phyloP scores from a whole-genome alignment of 495 filamentous ascomycete species.

The Hyaloscypha bicolor region DNA sequence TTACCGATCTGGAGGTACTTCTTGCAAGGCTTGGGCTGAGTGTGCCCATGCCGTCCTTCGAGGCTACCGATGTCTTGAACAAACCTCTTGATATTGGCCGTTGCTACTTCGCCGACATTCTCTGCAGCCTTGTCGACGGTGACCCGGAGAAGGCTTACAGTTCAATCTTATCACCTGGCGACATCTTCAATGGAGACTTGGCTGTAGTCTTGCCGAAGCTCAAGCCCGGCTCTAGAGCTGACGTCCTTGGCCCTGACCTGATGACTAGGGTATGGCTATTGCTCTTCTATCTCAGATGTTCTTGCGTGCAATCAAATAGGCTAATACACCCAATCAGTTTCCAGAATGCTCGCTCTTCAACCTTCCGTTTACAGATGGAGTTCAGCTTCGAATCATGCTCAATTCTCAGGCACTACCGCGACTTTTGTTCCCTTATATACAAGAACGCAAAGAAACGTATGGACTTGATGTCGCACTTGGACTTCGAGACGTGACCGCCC shows the following conservation, averaged over 20 bases:
- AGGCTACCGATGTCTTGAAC: slow-evolving; percentile 7
- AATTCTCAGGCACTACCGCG: slow-evolving; percentile 42
- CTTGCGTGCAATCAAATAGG: neutral
- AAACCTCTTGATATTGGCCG: slow-evolving; percentile 35
- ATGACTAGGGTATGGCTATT: slow-evolving; percentile 31
- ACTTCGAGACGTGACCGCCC: slow-evolving; percentile 3
- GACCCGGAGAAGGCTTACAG: slow-evolving; percentile 31
- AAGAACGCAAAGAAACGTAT: slow-evolving; percentile 40
- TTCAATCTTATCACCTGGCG: slow-evolving; percentile 34
- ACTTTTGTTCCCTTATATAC: slow-evolving; percentile 47
- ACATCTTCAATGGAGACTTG: slow-evolving; percentile 38
- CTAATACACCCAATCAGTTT: slow-evolving; percentile 28
- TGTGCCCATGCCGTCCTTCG: slow-evolving; percentile 2
- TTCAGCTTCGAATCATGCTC: slow-evolving; percentile 41
- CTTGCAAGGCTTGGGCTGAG: slow-evolving; percentile 1
- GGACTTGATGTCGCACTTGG: slow-evolving; percentile 33
- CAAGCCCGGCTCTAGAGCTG: neutral
- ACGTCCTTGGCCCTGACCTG: slow-evolving; percentile 31
- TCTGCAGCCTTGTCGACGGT: slow-evolving; percentile 26
- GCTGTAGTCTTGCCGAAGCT: slow-evolving; percentile 39
- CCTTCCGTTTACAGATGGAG: slow-evolving; percentile 34
- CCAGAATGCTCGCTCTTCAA: slow-evolving; percentile 36
- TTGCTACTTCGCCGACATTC: slow-evolving; percentile 29
- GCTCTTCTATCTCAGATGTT: neutral
- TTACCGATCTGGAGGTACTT: slow-evolving; percentile 8